Base-by-base conservation (phyloP, 1,139 yeast genomes). In the Kluyveromyces marxianus region DNA sequence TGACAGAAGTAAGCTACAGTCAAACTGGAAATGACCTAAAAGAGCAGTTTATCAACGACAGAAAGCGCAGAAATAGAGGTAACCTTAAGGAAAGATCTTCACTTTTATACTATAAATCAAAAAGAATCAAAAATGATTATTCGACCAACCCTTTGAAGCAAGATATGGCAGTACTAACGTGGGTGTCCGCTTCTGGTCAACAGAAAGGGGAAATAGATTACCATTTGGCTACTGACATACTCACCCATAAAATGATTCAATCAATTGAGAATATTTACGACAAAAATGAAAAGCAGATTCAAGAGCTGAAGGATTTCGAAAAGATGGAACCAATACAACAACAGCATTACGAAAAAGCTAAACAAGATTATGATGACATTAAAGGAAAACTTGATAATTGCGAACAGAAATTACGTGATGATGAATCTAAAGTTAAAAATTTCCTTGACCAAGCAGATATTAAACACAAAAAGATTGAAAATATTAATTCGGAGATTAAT, bases 1-100 rank as follows among this genome's bases (percentile, higher is more conserved):
- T 87, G 43, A 83, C 92, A 0, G 96, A 88, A 59, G 95, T 86
- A 2, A 80, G 76, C 48, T 82, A 76, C 35, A 66, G 69, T 14
- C 77, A 72, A 37, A 49, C 50, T 33, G 62, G 61, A 40, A 60
- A 58, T 39, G 55, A 55, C 29, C 42, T 61, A 24, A 63, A 62
- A 37, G 58, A 52, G 2, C 62, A 59, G 1, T 59, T 60, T 36
- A 42, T 49, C 7, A 54, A 46, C 31, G 57, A 53, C 24, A 59
- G 53, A 53, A 55, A 56, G 45, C 56, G 59, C 41, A 57, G 57
- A 14, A 53, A 57, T 41, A 50, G 48, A 35, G 42, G 44, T 31
- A 54, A 48, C 14, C 46, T 44, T 25, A 44, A 48, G 7, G 35
- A 41, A n/a, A 31, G 41, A 7, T 48, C 48, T 21, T 47, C 52